Conservation (phyloP, 108 stramenopile species). For the Licmophora abbreviata region DNA sequence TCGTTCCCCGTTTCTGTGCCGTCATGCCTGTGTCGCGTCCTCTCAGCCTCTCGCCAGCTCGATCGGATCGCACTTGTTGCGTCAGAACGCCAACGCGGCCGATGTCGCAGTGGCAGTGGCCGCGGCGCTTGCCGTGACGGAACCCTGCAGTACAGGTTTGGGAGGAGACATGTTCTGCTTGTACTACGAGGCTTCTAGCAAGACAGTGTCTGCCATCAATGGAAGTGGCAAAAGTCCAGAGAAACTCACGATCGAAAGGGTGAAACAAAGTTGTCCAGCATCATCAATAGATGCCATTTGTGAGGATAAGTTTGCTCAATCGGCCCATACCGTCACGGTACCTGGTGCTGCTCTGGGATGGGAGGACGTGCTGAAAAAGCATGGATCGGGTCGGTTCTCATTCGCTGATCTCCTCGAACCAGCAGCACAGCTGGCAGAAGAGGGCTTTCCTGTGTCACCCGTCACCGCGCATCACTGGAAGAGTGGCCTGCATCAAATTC, state of each 20-base stretch:
- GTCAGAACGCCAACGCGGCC: conserved; percentile 69
- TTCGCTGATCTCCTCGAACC: conserved; percentile 83
- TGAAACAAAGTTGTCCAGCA: conserved; percentile 17
- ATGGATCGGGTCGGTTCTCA: conserved; percentile 69
- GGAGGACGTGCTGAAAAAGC: conserved; percentile 59
- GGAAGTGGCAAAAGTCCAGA: conserved; percentile 77
- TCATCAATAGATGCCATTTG: too few relatives aligned
- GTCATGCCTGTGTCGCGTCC: conserved; percentile 59
- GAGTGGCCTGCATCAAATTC: conserved; percentile 45
- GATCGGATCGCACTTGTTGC: conserved; percentile 60
- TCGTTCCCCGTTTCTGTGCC: conserved; percentile 60
- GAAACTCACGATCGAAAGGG: conserved; percentile 48
- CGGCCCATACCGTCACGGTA: conserved; percentile 84
- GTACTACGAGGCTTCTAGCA: conserved; percentile 69
- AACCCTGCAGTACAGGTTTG: conserved; percentile 63
- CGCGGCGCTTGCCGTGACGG: conserved; percentile 64
- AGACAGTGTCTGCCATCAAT: conserved; percentile 71
- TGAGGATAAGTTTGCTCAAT: conserved; percentile 27
- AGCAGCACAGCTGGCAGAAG: conserved; percentile 82
- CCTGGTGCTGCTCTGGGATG: conserved; percentile 95
- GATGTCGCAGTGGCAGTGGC: conserved; percentile 71
- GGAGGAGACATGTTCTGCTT: conserved; percentile 85
- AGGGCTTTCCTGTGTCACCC: conserved; percentile 86
- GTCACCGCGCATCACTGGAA: conserved; percentile 85
- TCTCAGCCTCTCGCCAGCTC: conserved; percentile 65